Percentiles rank a stretch among this genome's conserved stretches.
These are phyloP conservation scores for Stephania yunnanensis DNA, from an alignment of 164 flowering plant species.

Conservation along the genomic window DNA sequence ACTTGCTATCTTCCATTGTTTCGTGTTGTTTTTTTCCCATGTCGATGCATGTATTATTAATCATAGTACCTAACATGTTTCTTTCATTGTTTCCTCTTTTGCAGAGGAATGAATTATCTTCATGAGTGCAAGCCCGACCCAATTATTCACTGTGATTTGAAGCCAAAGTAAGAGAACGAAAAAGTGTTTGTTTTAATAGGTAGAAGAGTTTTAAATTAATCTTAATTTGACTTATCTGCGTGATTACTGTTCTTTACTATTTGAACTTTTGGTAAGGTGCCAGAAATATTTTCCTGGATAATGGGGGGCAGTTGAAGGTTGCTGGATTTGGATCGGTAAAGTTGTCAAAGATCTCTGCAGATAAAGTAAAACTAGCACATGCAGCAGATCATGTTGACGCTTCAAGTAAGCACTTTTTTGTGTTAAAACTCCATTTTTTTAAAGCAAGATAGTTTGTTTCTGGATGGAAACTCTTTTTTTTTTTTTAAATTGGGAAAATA, in stretches of 20 bases:
- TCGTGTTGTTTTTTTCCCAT: not conserved
- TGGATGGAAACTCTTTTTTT: not conserved
- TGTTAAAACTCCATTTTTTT: not conserved
- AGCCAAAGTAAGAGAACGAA: slow-evolving; percentile 90
- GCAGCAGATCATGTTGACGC: slow-evolving; percentile 33
- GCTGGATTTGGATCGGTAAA: slow-evolving; percentile 82
- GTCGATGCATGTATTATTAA: not conserved
- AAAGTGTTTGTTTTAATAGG: slow-evolving; percentile 25
- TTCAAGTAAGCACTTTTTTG: slow-evolving; percentile 55
- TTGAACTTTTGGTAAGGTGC: slow-evolving; percentile 92
- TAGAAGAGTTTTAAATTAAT: slow-evolving; percentile 8
- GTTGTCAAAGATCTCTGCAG: slow-evolving; percentile 61
- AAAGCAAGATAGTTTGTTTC: not conserved
- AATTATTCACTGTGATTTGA: slow-evolving; percentile 81
- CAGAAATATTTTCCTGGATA: slow-evolving; percentile 99
- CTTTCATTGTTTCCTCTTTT: slow-evolving; percentile 5
- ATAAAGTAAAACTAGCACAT: slow-evolving; percentile 53
- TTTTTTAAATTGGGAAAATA: not conserved
- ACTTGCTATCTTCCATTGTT: not conserved
- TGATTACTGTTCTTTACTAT: slow-evolving; percentile 57
- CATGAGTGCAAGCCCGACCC: slow-evolving; percentile 98
- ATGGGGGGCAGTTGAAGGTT: slow-evolving; percentile 83
- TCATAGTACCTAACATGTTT: not conserved
- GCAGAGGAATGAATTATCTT: slow-evolving; percentile 98
- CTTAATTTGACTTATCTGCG: slow-evolving; percentile 17